These are phyloP conservation scores for Hypocrella siamensis DNA, from an alignment of 2,329 filamentous ascomycete species.

Conservation along the genomic window DNA sequence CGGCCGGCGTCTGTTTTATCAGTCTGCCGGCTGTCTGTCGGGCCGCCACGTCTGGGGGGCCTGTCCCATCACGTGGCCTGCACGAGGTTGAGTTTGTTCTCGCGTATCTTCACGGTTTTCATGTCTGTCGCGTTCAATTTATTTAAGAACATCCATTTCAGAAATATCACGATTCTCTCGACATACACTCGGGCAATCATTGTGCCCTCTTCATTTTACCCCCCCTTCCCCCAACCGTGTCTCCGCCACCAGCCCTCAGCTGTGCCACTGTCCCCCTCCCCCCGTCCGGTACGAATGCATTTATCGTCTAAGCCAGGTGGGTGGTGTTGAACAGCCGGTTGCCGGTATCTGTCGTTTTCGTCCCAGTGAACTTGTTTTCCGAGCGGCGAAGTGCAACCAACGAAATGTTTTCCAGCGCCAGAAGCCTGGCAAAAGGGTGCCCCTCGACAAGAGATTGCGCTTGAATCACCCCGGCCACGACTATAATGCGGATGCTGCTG, in stretches of 20 bases:
- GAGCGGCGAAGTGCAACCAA: slow-evolving; percentile 40
- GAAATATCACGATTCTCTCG: not conserved
- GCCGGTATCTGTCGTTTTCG: slow-evolving; percentile 37
- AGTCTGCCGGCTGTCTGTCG: too few relatives aligned
- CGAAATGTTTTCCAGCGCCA: slow-evolving; percentile 10
- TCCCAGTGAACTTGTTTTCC: slow-evolving; percentile 38
- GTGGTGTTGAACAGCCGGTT: slow-evolving; percentile 45
- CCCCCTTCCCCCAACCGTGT: too few relatives aligned
- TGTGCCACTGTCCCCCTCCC: not conserved
- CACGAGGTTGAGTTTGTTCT: too few relatives aligned
- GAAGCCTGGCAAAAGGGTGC: slow-evolving; percentile 6
- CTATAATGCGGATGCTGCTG: slow-evolving; percentile 27
- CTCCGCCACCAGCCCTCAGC: not conserved
- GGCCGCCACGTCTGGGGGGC: too few relatives aligned
- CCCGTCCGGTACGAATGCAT: not conserved
- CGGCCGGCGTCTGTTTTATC: too few relatives aligned
- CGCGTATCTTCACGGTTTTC: too few relatives aligned
- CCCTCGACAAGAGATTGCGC: slow-evolving; percentile 9
- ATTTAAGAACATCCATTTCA: not conserved
- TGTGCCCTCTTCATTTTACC: not conserved
- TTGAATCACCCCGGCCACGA: slow-evolving; percentile 41
- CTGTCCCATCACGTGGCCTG: too few relatives aligned
- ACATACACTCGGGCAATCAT: too few relatives aligned
- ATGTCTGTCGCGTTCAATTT: not conserved
- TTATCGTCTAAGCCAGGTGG: slow-evolving; percentile 16